A percentile compares a stretch with the other conserved stretches of the same genome.
Conservation (phyloP, 2,329 filamentous ascomycete species). For the Trichophyton simii region DNA sequence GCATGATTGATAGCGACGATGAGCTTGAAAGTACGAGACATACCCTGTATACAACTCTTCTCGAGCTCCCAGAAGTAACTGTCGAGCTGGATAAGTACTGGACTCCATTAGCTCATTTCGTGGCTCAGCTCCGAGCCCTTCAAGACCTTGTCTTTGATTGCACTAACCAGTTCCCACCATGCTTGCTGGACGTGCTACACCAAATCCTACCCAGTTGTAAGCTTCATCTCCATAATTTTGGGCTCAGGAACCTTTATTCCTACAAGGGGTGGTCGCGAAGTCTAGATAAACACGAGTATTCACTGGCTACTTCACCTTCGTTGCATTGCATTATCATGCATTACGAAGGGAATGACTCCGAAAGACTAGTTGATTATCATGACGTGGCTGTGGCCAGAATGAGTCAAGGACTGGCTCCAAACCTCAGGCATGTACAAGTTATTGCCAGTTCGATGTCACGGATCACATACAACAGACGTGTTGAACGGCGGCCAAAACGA, state of each 20-base stretch:
- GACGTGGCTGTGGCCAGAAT: background rate
- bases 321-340: conserved; percentile 1
- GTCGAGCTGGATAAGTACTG: background rate
- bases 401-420: background rate
- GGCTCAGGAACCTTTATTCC: background rate
- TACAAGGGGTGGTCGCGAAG: background rate
- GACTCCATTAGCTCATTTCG: background rate
- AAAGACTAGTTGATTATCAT: background rate
- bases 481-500: background rate
- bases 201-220: background rate
- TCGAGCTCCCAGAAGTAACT: background rate
- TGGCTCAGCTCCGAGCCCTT: background rate
- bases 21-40: background rate
- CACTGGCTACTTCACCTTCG: background rate
- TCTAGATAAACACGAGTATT: background rate
- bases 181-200: background rate
- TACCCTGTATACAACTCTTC: background rate
- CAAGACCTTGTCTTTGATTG: background rate
- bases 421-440: background rate
- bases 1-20: background rate
- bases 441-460: background rate
- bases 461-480: background rate
- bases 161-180: background rate
- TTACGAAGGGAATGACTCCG: background rate
- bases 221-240: conserved; percentile 2